Conservation (phyloP, 1,139 yeast species). For the Pneumocystis wakefieldiae region DNA sequence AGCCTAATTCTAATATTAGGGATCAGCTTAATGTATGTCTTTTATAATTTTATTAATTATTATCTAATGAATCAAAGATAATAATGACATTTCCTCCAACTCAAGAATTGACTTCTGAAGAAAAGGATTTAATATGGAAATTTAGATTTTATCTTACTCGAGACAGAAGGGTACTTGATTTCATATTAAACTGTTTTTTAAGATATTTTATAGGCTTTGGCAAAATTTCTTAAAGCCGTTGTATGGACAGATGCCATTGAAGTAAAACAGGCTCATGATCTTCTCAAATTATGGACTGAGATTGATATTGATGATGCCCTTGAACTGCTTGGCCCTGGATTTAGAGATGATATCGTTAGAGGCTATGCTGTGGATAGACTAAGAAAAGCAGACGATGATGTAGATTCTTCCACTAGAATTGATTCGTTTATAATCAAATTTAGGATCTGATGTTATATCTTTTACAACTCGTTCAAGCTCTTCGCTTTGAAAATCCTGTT, state of each 20-base stretch:
- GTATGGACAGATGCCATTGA: slow-evolving; percentile 80
- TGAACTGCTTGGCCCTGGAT: slow-evolving; percentile 68
- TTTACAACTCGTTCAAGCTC: slow-evolving; percentile 82
- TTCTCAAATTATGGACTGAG: slow-evolving; percentile 48
- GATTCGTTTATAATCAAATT: not conserved
- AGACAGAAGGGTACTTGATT: slow-evolving; percentile 33
- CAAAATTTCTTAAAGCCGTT: slow-evolving; percentile 74
- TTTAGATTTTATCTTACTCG: slow-evolving; percentile 73
- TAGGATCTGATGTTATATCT: slow-evolving; percentile 60
- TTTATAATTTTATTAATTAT: slow-evolving; percentile 8
- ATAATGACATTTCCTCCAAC: slow-evolving; percentile 72
- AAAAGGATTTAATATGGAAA: slow-evolving; percentile 82
- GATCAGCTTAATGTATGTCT: slow-evolving; percentile 41
- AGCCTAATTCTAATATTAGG: slow-evolving; percentile 74
- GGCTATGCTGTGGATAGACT: slow-evolving; percentile 80
- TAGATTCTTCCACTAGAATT: not conserved
- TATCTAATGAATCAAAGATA: slow-evolving; percentile 5
- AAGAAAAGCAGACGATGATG: slow-evolving; percentile 55
- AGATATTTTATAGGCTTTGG: slow-evolving; percentile 34
- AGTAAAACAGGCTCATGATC: slow-evolving; percentile 56
- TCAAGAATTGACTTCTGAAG: slow-evolving; percentile 63
- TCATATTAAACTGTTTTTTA: not conserved
- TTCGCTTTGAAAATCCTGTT: slow-evolving; percentile 48
- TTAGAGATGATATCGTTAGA: slow-evolving; percentile 42
- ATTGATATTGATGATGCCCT: slow-evolving; percentile 87